Base-by-base conservation (phyloP, 148 eudicot genomes). In the Nepenthes gracilis region DNA sequence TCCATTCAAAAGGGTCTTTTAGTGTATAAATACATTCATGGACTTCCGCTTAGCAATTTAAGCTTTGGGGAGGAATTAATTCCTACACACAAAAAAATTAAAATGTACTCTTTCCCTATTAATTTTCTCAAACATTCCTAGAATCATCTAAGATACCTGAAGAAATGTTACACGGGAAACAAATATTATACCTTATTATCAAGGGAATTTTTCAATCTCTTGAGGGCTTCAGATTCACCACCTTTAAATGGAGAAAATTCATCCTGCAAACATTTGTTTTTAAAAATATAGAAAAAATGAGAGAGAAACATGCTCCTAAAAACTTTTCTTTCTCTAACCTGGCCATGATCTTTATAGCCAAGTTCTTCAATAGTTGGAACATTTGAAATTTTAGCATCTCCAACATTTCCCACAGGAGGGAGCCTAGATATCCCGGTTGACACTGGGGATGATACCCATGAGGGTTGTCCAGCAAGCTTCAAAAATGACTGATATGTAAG, bases 151-250 rank as follows among this genome's bases (percentile, higher is more conserved):
- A 40, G 45, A 40, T 40, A 40, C 0, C 23, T 4, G 8, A 40
- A 40, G 45, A 40, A 1, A 40, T 3, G 45, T 40, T 40, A 40
- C 45, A 40, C 8, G 6, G 4, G 45, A 40, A 40, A 40, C 6
- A 40, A 40, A 40, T 40, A 1, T 14, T 23, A 59, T 59, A 85
- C 97, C 92, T 90, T 85, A 64, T 85, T 68, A 48, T 66, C 69
- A 57, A 83, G 70, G 15, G 87, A 77, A 62, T 72, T 75, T 55
- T 70, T 74, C 75, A 90, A 64, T 71, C 87, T 79, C 75, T 73
- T 80, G 63, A 90, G 67, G 52, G 89, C 97, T 78, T 87, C 95
- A 36, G 95, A 77, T 83, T 90, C 97, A 66, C 97, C 95, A 1
- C 97, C 97, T 76, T 71, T 81, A 63, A 90, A 87, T 2, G 89